These are phyloP conservation scores for Maudiozyma humilis DNA, from an alignment of 1,139 yeast species.

Conservation along the genomic window DNA sequence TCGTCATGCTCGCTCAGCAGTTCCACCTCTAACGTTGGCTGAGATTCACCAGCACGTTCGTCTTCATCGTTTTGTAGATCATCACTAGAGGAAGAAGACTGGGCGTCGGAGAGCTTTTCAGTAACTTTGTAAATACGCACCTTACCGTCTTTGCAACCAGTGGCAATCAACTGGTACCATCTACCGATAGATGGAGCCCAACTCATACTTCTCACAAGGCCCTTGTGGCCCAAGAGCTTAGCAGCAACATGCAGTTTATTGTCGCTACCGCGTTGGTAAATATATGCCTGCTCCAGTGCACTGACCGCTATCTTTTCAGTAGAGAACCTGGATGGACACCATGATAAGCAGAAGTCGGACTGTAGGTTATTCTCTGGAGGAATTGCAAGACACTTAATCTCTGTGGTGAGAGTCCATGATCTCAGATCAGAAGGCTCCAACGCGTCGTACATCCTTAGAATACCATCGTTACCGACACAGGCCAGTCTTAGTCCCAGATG, in stretches of 20 bases:
- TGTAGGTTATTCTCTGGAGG: constrained; percentile 78
- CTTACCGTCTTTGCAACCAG: constrained; percentile 91
- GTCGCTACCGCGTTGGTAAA: constrained; percentile 49
- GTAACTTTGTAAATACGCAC: constrained; percentile 75
- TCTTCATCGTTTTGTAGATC: constrained; percentile 1
- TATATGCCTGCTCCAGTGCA: constrained; percentile 79
- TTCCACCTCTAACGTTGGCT: constrained; percentile 35
- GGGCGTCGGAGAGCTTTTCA: constrained; percentile 30
- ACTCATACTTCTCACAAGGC: constrained; percentile 77
- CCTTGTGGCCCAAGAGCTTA: constrained; percentile 66
- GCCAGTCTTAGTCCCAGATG: constrained; percentile 79
- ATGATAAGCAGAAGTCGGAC: constrained; percentile 75
- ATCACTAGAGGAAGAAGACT: constrained; percentile 12
- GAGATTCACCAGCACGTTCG: not conserved
- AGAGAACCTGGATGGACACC: constrained; percentile 89
- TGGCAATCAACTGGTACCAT: constrained; percentile 78
- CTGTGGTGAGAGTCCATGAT: constrained; percentile 73
- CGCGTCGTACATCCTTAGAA: constrained; percentile 78
- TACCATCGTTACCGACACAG: constrained; percentile 85
- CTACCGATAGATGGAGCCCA: constrained; percentile 99
- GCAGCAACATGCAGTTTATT: constrained; percentile 41
- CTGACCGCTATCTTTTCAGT: constrained; percentile 77
- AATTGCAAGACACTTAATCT: constrained; percentile 55
- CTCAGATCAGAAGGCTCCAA: constrained; percentile 79
- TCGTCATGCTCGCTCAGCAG: constrained; percentile 55